Evolutionary conservation across 768 basidiomycete genomes (phyloP).

Genomic region (Saitozyma podzolica): DNA sequence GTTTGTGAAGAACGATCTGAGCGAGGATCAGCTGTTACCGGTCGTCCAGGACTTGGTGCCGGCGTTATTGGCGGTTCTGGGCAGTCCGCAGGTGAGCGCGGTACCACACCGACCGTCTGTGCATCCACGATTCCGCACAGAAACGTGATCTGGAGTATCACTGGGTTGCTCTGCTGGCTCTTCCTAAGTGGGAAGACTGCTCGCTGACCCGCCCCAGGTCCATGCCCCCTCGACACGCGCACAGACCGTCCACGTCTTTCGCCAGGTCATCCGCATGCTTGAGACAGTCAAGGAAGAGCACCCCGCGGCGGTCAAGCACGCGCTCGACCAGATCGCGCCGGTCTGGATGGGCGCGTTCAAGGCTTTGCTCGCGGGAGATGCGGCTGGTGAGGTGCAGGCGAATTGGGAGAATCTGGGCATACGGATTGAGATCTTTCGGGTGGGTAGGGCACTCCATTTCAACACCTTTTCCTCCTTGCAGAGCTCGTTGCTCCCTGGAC

Average conservation of each 20-base stretch:
- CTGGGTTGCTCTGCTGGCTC: too few relatives aligned
- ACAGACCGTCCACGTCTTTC: slow-evolving; percentile 80
- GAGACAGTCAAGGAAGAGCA: slow-evolving; percentile 95
- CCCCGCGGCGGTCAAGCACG: slow-evolving; percentile 80
- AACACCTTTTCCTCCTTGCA: too few relatives aligned
- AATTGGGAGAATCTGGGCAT: slow-evolving; percentile 82
- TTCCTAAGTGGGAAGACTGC: not conserved
- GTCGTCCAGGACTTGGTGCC: slow-evolving; percentile 87
- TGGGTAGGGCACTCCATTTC: slow-evolving; percentile 47
- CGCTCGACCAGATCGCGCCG: slow-evolving; percentile 74
- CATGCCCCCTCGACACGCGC: slow-evolving; percentile 81
- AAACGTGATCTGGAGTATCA: too few relatives aligned
- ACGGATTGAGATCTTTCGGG: slow-evolving; percentile 81
- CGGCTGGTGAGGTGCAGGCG: slow-evolving; percentile 63
- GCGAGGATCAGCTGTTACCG: slow-evolving; percentile 91
- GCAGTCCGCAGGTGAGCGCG: slow-evolving; percentile 65
- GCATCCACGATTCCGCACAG: too few relatives aligned
- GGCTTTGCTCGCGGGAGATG: slow-evolving; percentile 67
- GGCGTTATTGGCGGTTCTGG: slow-evolving; percentile 75
- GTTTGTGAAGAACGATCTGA: slow-evolving; percentile 86
- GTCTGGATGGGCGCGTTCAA: slow-evolving; percentile 91
- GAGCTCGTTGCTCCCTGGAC: not conserved
- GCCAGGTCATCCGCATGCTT: slow-evolving; percentile 81
- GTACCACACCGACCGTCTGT: not conserved
- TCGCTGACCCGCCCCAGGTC: slow-evolving; percentile 53